A percentile compares a stretch with the other conserved stretches of the same genome.
Evolutionary conservation across 2,329 filamentous ascomycete genomes (phyloP).

Genomic region (Ophiostoma novo-ulmi): DNA sequence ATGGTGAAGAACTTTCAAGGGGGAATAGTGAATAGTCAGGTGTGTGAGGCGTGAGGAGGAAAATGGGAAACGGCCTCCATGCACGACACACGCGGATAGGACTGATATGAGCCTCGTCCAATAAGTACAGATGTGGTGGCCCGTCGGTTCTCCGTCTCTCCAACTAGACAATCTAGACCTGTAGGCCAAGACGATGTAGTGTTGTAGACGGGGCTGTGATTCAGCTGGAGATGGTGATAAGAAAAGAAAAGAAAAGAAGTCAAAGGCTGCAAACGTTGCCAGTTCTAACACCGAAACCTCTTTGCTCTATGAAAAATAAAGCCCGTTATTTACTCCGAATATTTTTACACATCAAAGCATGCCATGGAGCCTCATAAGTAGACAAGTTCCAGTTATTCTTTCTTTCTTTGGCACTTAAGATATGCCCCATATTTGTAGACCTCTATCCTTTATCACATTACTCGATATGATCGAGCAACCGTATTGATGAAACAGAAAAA

Average conservation of each 20-base stretch:
- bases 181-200: not conserved
- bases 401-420: not conserved
- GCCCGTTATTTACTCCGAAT: not conserved
- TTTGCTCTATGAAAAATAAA: not conserved
- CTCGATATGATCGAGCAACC: constrained; percentile 17
- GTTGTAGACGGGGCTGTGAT: not conserved
- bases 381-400: not conserved
- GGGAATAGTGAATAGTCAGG: not conserved
- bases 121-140: not conserved
- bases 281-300: not conserved
- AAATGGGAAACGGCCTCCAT: not conserved
- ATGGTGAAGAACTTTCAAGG: not conserved
- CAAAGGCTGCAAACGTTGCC: not conserved
- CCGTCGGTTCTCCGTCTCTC: not conserved
- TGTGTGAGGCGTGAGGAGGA: not conserved
- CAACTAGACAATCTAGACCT: not conserved
- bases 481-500: constrained; percentile 14
- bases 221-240: not conserved
- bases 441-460: constrained; percentile 13
- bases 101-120: not conserved
- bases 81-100: not conserved
- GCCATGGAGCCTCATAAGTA: not conserved
- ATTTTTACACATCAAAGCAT: constrained; percentile 2
- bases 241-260: no score
- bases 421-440: constrained; percentile 7